Conservation (phyloP, 2,329 filamentous ascomycete genomes). For the Hypoxylon sp. region DNA sequence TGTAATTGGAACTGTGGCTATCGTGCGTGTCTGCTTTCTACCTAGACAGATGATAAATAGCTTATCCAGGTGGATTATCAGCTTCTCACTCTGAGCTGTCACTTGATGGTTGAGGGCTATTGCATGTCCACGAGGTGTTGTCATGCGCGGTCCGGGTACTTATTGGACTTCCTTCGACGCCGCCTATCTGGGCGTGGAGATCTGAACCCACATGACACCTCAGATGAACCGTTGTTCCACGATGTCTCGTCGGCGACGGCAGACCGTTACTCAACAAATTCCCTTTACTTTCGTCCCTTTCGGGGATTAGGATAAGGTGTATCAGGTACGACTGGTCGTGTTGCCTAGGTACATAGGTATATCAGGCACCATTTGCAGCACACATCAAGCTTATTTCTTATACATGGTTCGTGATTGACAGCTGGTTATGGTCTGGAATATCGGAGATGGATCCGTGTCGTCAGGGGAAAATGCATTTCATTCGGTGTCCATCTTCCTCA, state of each 20-base stretch:
- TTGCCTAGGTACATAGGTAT: background rate
- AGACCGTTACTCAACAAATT: constrained; percentile 22
- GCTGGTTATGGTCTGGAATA: background rate
- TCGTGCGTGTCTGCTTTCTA: constrained; percentile 16
- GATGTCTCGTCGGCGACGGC: constrained; percentile 11
- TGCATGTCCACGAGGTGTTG: constrained; percentile 34
- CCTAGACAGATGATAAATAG: constrained; percentile 20
- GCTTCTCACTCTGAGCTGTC: constrained; percentile 22
- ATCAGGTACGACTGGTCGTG: background rate
- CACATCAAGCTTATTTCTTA: constrained; percentile 3
- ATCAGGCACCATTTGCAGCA: constrained; percentile 1
- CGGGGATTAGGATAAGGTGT: constrained; percentile 7
- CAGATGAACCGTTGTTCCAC: constrained; percentile 31
- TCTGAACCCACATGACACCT: constrained; percentile 29
- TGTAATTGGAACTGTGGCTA: constrained; percentile 18
- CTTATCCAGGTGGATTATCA: constrained; percentile 22
- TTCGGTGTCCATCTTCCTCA: background rate
- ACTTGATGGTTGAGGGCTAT: constrained; percentile 32
- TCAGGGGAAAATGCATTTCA: background rate
- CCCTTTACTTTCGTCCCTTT: background rate
- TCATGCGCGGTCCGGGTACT: constrained; percentile 21
- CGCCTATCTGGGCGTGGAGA: constrained; percentile 5
- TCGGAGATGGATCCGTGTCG: background rate
- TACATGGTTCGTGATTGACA: background rate
- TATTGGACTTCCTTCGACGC: constrained; percentile 14